A percentile compares a stretch with the other conserved stretches of the same genome.
These are phyloP conservation scores for Rhododendron mucronatum DNA, from an alignment of 148 eudicot genomes.

Conservation along the genomic window DNA sequence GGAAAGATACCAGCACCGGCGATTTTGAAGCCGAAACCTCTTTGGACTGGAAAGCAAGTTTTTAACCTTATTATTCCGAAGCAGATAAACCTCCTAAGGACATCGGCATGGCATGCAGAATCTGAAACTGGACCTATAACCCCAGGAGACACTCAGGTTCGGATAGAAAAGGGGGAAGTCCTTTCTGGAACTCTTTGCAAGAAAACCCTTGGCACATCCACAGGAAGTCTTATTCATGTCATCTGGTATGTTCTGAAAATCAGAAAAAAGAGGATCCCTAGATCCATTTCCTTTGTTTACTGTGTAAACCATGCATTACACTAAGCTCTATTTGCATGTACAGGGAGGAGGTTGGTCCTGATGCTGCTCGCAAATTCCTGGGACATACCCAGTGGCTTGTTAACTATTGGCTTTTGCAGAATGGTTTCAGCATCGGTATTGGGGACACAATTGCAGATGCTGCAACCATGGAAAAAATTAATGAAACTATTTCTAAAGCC, in stretches of 20 bases:
- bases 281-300: neutral
- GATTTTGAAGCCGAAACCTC: constrained; percentile 94
- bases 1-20: constrained; percentile 94
- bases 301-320: neutral
- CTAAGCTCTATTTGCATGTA: neutral
- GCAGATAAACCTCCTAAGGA: constrained; percentile 89
- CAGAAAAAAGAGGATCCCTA: neutral
- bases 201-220: constrained; percentile 85
- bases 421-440: constrained; percentile 93
- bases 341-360: constrained; percentile 99
- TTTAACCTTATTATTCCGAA: constrained; percentile 94
- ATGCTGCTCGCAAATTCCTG: constrained; percentile 97
- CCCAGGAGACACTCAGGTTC: constrained; percentile 94
- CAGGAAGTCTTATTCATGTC: constrained; percentile 96
- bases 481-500: constrained; percentile 87
- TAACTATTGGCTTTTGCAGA: constrained; percentile 94
- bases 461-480: constrained; percentile 83
- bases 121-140: constrained; percentile 72
- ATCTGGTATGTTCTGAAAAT: constrained; percentile 53
- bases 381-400: constrained; percentile 99
- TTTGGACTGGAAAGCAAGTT: constrained; percentile 99
- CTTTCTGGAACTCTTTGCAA: constrained; percentile 92
- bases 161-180: constrained; percentile 88
- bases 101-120: constrained; percentile 91
- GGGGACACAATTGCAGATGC: constrained; percentile 99